These are phyloP conservation scores for Leishmania aethiopica DNA, from an alignment of 208 protist genomes.

Conservation along the genomic window DNA sequence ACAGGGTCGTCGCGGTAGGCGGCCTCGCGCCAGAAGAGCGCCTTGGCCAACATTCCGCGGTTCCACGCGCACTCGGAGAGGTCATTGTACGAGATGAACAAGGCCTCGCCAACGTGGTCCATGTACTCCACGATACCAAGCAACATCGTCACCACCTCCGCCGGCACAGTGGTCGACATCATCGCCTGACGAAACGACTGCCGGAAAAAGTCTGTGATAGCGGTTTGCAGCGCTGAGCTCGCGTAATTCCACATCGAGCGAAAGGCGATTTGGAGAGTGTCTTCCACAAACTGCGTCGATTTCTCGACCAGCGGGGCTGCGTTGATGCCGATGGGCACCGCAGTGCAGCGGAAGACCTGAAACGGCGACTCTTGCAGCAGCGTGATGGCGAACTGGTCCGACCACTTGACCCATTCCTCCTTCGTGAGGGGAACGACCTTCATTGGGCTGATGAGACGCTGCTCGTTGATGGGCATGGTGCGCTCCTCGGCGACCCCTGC, in stretches of 20 bases:
- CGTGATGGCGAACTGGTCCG: constrained; percentile 64
- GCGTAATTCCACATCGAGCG: constrained; percentile 77
- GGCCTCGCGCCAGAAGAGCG: constrained; percentile 86
- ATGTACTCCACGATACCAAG: constrained; percentile 87
- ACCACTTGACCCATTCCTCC: constrained; percentile 85
- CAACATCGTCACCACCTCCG: constrained; percentile 68
- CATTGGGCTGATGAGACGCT: constrained; percentile 53
- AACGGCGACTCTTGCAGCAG: constrained; percentile 86
- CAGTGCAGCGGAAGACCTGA: constrained; percentile 84
- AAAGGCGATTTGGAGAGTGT: constrained; percentile 74
- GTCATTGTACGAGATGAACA: constrained; percentile 64
- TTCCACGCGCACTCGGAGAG: constrained; percentile 83
- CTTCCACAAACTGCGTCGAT: constrained; percentile 63
- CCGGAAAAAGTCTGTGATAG: constrained; percentile 66
- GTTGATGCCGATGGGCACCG: constrained; percentile 65
- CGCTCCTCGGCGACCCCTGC: constrained; percentile 45
- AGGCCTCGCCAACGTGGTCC: constrained; percentile 77
- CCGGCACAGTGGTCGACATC: constrained; percentile 60
- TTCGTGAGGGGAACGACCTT: constrained; percentile 67
- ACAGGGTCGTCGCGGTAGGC: constrained; percentile 77
- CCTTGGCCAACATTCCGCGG: constrained; percentile 88
- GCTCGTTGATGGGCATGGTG: constrained; percentile 63
- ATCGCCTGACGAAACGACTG: constrained; percentile 68
- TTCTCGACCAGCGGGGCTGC: constrained; percentile 68
- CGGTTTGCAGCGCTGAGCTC: constrained; percentile 57